phyloP scores from a whole-genome alignment of 2,329 filamentous ascomycete genomes.

The Xylaria sp. region DNA sequence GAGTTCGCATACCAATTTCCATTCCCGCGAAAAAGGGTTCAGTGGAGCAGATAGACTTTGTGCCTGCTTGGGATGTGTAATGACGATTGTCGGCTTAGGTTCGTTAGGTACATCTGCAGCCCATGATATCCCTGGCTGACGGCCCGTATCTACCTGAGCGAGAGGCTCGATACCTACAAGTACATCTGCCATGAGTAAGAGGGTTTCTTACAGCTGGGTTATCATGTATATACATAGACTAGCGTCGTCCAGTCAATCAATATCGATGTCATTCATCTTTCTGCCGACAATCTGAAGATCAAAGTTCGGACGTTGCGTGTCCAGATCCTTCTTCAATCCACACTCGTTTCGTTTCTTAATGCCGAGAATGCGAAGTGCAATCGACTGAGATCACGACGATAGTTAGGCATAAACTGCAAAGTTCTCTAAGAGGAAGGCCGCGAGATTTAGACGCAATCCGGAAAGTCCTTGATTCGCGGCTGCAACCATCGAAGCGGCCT shows the following conservation, averaged over 20 bases:
- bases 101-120: not conserved
- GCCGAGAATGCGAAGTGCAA: not conserved
- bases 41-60: not conserved
- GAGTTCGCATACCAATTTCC: too few relatives aligned
- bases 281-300: slow-evolving; percentile 5
- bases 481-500: not conserved
- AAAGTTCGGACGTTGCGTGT: not conserved
- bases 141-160: not conserved
- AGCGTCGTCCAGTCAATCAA: not conserved
- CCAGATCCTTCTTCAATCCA: not conserved
- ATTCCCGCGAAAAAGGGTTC: too few relatives aligned
- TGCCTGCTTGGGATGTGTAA: not conserved
- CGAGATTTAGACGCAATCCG: not conserved
- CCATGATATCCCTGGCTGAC: not conserved
- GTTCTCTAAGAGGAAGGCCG: not conserved
- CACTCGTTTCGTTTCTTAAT: not conserved
- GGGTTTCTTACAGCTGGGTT: slow-evolving; percentile 19
- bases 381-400: not conserved
- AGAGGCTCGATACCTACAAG: not conserved
- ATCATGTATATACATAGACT: not conserved
- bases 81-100: not conserved
- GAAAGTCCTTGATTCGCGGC: not conserved
- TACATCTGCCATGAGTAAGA: slow-evolving; percentile 1
- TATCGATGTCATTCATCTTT: slow-evolving; percentile 12
- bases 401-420: not conserved